phyloP scores from a whole-genome alignment of 2,329 filamentous ascomycete genomes.

The Alternaria novae-zelandiae region DNA sequence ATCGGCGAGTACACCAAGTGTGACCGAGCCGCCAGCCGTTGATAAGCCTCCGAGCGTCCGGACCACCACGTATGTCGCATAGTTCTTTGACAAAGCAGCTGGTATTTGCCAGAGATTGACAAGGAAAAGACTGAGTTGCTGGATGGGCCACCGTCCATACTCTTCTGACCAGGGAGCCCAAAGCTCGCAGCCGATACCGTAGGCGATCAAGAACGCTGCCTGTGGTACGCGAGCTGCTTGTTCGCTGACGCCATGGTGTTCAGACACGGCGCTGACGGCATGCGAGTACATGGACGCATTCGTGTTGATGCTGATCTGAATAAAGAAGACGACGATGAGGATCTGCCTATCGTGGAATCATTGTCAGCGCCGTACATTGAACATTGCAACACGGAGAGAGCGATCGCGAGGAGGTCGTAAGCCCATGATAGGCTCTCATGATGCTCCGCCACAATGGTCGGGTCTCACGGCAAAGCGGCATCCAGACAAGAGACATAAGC shows the following conservation, averaged over 20 bases:
- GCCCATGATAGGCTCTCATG: background rate
- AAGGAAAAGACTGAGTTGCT: conserved; percentile 59
- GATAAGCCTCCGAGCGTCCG: conserved; percentile 63
- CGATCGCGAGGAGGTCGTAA: background rate
- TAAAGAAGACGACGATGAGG: conserved; percentile 58
- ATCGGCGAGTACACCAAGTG: conserved; percentile 69
- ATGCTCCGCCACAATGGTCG: background rate
- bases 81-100: conserved; percentile 52
- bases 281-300: conserved; percentile 61
- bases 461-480: conserved; percentile 32
- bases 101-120: conserved; percentile 64
- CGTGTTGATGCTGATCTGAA: conserved; percentile 62
- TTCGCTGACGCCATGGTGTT: conserved; percentile 55
- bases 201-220: conserved; percentile 59
- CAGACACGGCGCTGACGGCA: conserved; percentile 51
- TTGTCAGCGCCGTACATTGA: background rate
- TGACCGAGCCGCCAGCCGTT: conserved; percentile 68
- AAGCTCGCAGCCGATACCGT: conserved; percentile 57
- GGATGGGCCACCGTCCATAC: conserved; percentile 59
- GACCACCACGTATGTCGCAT: conserved; percentile 52
- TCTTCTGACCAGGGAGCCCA: conserved; percentile 65
- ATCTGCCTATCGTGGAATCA: conserved; percentile 47
- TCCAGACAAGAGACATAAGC: background rate
- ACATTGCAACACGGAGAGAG: background rate
- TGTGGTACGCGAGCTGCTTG: conserved; percentile 58